Evolutionary conservation across 139 green algal species (phyloP), one percentile per base, ranked within the genome.

Genomic region (Limnomonas spitsbergensis): DNA sequence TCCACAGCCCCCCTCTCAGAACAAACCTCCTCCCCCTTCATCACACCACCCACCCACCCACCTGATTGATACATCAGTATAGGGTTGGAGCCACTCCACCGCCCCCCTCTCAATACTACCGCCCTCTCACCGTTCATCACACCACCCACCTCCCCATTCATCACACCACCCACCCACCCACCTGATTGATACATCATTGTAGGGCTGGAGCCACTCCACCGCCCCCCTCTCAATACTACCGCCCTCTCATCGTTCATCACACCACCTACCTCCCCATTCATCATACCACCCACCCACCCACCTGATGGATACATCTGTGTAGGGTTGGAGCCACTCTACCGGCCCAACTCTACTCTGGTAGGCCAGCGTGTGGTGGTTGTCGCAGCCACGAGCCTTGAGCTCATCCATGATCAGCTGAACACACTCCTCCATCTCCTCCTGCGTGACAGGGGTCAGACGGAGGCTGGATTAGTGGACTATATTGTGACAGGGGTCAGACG

Each of bases 401-500:
- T 98, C 91, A 3, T 75, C 56, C 92, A 98, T 95, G 81, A 99
- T 97, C n/a, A 98, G 88, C 29, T 40, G 53, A 35, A 99, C 91
- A 83, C 96, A 99, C 82, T 98, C 91, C 89, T 99, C 95, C 95
- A 99, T 99, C 91, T 99, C 95, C 73, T 88, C 83, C 78, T 42
- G 68, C 61, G n/a, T n/a, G n/a, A n/a, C n/a, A n/a, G n/a, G n/a
- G n/a, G n/a, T n/a, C n/a, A n/a, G n/a, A n/a, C n/a, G n/a, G n/a
- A n/a, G n/a, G n/a, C n/a, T n/a, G n/a, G n/a, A n/a, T n/a, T n/a
- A n/a, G n/a, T n/a, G n/a, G n/a, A n/a, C n/a, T n/a, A n/a, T n/a
- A n/a, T n/a, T n/a, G n/a, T n/a, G n/a, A n/a, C n/a, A n/a, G n/a
- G n/a, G n/a, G n/a, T n/a, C n/a, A n/a, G n/a, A n/a, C n/a, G n/a